Conservation (phyloP, 2,329 filamentous ascomycete species). For the Chaetomium sp. region DNA sequence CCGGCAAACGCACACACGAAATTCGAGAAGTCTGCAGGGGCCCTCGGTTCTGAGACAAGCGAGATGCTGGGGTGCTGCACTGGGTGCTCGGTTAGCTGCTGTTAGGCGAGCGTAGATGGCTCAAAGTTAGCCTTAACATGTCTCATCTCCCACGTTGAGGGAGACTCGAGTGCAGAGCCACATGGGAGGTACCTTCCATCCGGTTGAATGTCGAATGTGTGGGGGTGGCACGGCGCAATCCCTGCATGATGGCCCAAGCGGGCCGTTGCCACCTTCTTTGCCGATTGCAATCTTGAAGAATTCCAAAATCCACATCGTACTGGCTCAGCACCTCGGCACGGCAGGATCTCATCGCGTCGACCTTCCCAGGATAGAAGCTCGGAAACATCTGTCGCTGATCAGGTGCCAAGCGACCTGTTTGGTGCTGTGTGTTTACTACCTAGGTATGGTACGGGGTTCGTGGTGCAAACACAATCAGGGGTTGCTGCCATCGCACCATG, state of each 20-base stretch:
- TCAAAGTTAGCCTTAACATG: not conserved
- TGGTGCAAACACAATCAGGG: constrained; percentile 14
- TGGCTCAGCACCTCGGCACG: not conserved
- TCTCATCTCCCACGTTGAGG: not conserved
- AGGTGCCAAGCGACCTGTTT: constrained; percentile 19
- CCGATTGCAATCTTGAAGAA: constrained; percentile 2
- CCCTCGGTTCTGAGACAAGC: not conserved
- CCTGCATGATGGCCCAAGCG: not conserved
- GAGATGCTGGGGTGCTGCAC: not conserved
- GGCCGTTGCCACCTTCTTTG: not conserved
- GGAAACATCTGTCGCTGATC: constrained; percentile 4
- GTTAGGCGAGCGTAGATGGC: not conserved
- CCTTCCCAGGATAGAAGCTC: constrained; percentile 6
- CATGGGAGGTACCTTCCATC: not conserved
- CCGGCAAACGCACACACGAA: constrained; percentile 1
- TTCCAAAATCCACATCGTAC: not conserved
- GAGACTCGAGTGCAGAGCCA: not conserved
- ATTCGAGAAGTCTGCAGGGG: not conserved
- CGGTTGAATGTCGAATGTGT: not conserved
- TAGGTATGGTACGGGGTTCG: too few relatives aligned
- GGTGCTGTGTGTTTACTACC: not conserved
- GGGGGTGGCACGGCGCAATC: not conserved
- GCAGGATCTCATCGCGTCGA: not conserved
- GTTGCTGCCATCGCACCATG: constrained; percentile 5
- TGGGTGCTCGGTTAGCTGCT: not conserved